Base-by-base conservation (phyloP, 2,329 filamentous ascomycete genomes). In the Myriosclerotinia duriaeana region DNA sequence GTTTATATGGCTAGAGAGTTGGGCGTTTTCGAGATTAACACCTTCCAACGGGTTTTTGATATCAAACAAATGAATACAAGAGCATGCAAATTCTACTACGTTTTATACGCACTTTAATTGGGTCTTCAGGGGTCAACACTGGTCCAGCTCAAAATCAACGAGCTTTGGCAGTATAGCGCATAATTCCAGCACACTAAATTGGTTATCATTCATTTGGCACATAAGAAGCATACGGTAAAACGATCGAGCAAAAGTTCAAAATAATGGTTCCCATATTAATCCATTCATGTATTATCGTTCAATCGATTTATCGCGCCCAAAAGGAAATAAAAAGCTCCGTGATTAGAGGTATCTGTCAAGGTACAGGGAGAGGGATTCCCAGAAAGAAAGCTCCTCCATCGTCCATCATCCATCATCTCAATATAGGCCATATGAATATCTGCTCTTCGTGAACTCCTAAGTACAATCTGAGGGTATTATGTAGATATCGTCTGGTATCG, bases 301-400 rank as follows among this genome's bases (percentile, higher is more conserved):
- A 56, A 22, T 36, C 40, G n/a, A 22, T 42, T 52, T 22, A 46
- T 40, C 36, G 36, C 22, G 36, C 20, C 55, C 46, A 46, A 52
- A 56, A 42, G 36, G 38, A 61, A 66, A 66, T 30, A 58, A 55
- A 68, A 64, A 71, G 71, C 70, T 69, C 69, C 69, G 48, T 63
- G n/a, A 62, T 46, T 55, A 69, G 56, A 72, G 68, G 66, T 70
- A 72, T 71, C 69, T 69, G 65, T 58, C 65, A 55, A 36, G 54
- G 26, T 44, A 42, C 26, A 65, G 61, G 67, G 63, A 65, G 60
- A 72, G 64, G 62, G 65, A 73, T 70, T 66, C 66, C 62, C 66
- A 55, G 53, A 66, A 69, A 65, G 55, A 48, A 68, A 69, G 26
- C 44, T 14, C 20, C 26, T 26, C 30, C 40, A 46, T 56, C n/a